Conservation (phyloP, 1,284 basidiomycete genomes). For the Tilletiopsis washingtonensis region DNA sequence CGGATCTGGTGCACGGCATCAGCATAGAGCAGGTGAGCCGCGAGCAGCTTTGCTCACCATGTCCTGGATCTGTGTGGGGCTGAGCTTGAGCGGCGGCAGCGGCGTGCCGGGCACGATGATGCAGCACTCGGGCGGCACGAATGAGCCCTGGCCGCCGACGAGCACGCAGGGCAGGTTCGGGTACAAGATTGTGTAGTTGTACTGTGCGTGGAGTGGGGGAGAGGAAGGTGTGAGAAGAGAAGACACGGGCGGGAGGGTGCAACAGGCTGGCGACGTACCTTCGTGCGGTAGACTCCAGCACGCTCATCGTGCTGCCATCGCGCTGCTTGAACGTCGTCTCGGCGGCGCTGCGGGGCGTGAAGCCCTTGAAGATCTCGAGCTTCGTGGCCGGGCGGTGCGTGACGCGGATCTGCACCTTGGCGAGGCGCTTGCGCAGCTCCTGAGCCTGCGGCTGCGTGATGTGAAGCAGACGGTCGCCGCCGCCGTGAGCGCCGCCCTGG, state of each 20-base stretch:
- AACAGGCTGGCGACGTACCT: too few relatives aligned
- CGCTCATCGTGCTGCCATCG: conserved; percentile 10
- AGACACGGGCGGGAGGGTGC: too few relatives aligned
- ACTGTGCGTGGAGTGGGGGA: too few relatives aligned
- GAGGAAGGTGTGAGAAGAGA: too few relatives aligned
- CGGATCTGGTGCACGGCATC: conserved; percentile 17
- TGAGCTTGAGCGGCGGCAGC: conserved; percentile 19
- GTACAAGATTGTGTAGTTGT: too few relatives aligned
- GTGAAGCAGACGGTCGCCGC: background rate
- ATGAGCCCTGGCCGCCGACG: conserved; percentile 12
- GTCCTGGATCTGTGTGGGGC: conserved; percentile 15
- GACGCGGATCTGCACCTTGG: conserved; percentile 15
- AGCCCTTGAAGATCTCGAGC: conserved; percentile 23
- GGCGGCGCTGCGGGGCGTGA: conserved; percentile 15
- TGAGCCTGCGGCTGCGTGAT: conserved; percentile 15
- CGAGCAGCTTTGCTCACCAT: too few relatives aligned
- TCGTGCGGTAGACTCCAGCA: too few relatives aligned
- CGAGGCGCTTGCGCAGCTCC: conserved; percentile 23
- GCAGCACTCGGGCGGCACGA: conserved; percentile 26
- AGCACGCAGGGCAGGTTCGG: conserved; percentile 23
- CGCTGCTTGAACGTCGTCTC: conserved; percentile 13
- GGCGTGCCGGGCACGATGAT: conserved; percentile 16
- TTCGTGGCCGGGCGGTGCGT: conserved; percentile 25
- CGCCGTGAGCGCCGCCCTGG: conserved; percentile 10
- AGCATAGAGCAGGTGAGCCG: too few relatives aligned